Evolutionary conservation across 768 basidiomycete genomes (phyloP).

Genomic region (Lyophyllum shimeji): DNA sequence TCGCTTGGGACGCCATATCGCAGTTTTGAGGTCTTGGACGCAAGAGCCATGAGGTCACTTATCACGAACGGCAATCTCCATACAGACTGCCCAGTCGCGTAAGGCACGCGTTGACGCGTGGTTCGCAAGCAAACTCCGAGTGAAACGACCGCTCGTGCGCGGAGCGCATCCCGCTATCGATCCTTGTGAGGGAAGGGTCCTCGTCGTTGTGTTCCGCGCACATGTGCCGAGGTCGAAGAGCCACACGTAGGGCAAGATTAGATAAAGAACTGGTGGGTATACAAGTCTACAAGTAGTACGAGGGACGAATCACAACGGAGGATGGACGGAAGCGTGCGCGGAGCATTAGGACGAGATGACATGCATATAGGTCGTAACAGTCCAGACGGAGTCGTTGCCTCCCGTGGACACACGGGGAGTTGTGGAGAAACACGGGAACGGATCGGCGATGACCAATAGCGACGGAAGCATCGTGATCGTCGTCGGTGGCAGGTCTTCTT

Average conservation of each 20-base stretch:
- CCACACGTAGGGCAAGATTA: neutral
- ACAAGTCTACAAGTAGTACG: neutral
- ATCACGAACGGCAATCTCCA: no score
- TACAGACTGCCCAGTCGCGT: no score
- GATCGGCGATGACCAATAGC: neutral
- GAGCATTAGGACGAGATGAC: neutral
- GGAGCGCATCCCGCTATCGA: no score
- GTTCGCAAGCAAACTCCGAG: no score
- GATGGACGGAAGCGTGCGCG: neutral
- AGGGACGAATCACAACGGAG: neutral
- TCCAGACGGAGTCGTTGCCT: neutral
- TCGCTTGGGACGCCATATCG: no score
- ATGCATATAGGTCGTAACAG: neutral
- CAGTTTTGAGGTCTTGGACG: no score
- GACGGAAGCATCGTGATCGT: neutral
- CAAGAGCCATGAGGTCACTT: no score
- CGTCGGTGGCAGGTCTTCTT: constrained; percentile 8
- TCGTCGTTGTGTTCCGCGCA: neutral
- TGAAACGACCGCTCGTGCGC: no score
- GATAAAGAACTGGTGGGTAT: neutral
- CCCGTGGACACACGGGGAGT: neutral
- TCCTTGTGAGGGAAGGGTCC: no score
- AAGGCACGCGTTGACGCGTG: no score
- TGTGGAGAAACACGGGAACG: neutral
- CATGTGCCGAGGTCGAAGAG: neutral